Percentiles rank a stretch among this genome's conserved stretches.
Conservation (phyloP, 139 green algal genomes). For the Pycnococcus provasolii region DNA sequence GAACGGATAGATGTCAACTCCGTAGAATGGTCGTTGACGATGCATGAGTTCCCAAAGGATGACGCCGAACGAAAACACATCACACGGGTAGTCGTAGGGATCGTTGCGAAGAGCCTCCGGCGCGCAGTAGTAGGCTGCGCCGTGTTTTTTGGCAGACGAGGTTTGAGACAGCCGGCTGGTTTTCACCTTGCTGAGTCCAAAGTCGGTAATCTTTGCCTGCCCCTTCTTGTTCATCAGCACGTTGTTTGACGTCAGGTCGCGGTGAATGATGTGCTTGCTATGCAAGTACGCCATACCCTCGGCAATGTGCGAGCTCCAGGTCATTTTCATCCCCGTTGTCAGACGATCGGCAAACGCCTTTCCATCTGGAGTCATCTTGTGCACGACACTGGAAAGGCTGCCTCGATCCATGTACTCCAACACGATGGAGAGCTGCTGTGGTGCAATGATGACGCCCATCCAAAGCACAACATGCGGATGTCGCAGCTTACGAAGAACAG, state of each 20-base stretch:
- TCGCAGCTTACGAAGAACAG: too few species aligned
- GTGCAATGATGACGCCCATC: too few species aligned
- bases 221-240: conserved; percentile 33
- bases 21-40: too few species aligned
- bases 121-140: conserved; percentile 33
- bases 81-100: conserved; percentile 12
- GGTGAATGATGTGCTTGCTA: conserved; percentile 29
- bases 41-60: conserved; percentile 25
- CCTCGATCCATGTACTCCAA: too few species aligned
- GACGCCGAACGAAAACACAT: conserved; percentile 32
- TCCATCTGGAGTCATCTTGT: too few species aligned
- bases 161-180: neutral
- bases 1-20: too few species aligned
- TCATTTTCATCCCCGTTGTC: neutral
- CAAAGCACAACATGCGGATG: too few species aligned
- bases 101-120: conserved; percentile 30
- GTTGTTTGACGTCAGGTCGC: conserved; percentile 33
- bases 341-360: neutral
- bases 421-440: too few species aligned
- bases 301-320: neutral
- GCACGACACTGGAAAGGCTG: too few species aligned
- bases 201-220: conserved; percentile 32
- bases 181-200: conserved; percentile 27
- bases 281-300: conserved; percentile 34
- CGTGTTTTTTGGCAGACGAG: neutral